A percentile compares a stretch with the other conserved stretches of the same genome.
Conservation (phyloP, 805 yeast genomes). For the Lipomyces sp. region DNA sequence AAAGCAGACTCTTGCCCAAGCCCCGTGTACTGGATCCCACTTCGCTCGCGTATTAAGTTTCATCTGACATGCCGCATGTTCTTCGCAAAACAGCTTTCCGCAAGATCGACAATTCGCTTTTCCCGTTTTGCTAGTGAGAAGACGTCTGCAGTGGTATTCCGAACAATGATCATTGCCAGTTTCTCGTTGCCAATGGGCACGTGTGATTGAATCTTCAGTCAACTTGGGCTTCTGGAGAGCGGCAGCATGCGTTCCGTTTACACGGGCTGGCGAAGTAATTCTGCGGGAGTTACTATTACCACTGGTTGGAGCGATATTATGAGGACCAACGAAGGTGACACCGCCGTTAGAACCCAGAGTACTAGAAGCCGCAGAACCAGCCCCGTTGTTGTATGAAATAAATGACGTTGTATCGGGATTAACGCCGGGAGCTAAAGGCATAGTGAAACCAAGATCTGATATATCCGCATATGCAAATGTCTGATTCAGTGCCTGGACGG, state of each 20-base stretch:
- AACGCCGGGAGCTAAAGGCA: slow-evolving; percentile 19
- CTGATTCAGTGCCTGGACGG: slow-evolving; percentile 44
- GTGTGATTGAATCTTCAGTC: slow-evolving; percentile 49
- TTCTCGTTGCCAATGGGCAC: slow-evolving; percentile 64
- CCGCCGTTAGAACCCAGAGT: slow-evolving; percentile 12
- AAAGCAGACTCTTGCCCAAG: slow-evolving; percentile 75
- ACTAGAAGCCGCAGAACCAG: slow-evolving; percentile 23
- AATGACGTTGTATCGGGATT: not conserved
- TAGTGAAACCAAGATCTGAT: slow-evolving; percentile 48
- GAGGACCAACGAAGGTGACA: slow-evolving; percentile 23
- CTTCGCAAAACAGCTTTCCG: slow-evolving; percentile 70
- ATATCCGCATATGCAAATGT: slow-evolving; percentile 55
- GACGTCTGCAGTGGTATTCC: slow-evolving; percentile 49
- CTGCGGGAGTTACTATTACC: not conserved
- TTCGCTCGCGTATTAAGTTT: slow-evolving; percentile 56
- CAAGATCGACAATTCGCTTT: slow-evolving; percentile 75
- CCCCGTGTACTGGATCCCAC: slow-evolving; percentile 56
- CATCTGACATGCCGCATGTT: slow-evolving; percentile 62
- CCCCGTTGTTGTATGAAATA: slow-evolving; percentile 1
- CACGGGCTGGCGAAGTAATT: slow-evolving; percentile 5
- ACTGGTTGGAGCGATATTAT: slow-evolving; percentile 18
- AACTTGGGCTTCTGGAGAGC: slow-evolving; percentile 26
- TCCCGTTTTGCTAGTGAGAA: slow-evolving; percentile 58
- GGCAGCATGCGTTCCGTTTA: not conserved
- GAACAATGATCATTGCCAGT: slow-evolving; percentile 52